Evolutionary conservation across 768 basidiomycete species (phyloP), one percentile per base, ranked within the genome.

Genomic region (Termitomyces eurrhizus): DNA sequence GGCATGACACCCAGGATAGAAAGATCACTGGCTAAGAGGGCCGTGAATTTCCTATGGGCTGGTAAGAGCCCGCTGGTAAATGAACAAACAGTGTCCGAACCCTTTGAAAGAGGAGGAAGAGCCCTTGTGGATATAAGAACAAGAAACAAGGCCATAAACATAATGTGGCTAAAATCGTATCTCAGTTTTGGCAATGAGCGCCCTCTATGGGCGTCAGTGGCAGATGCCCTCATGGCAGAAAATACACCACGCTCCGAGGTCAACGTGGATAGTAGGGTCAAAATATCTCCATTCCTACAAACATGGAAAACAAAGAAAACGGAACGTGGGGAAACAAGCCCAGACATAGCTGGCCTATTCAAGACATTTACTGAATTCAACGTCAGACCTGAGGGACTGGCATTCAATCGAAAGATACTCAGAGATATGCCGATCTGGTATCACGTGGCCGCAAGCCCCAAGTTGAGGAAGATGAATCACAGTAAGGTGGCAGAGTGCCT

Each of bases 301-400:
- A 13, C 14, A 0, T 48, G 26, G 46, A 48, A 24, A 7, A 29
- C 26, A 1, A 29, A 14, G 6, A 21, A 4, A 3, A 1, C 24
- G 2, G 1, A 7, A 0, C 2, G 2, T 9, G 4, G 42, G 0
- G n/a, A 44, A 3, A 21, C 9, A 3, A 21, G n/a, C 7, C n/a
- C 0, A 2, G n/a, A 44, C 7, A 21, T 21, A 0, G n/a, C 11
- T 2, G 4, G 4, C 2, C 29, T 29, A 2, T 29, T 29, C 29
- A 29, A 29, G 29, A 29, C 29, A 29, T 2, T 4, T 2, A 29
- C 2, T 2, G 29, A 29, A 4, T 29, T 29, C 4, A 29, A 5
- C 16, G 3, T 0, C 1, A 4, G 4, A 4, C 4, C 4, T n/a
- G n/a, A n/a, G n/a, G n/a, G n/a, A n/a, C n/a, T n/a, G n/a, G n/a